Evolutionary conservation across 495 filamentous ascomycete species (phyloP), one percentile per base, ranked within the genome.

Genomic region (Xylaria palmicola): DNA sequence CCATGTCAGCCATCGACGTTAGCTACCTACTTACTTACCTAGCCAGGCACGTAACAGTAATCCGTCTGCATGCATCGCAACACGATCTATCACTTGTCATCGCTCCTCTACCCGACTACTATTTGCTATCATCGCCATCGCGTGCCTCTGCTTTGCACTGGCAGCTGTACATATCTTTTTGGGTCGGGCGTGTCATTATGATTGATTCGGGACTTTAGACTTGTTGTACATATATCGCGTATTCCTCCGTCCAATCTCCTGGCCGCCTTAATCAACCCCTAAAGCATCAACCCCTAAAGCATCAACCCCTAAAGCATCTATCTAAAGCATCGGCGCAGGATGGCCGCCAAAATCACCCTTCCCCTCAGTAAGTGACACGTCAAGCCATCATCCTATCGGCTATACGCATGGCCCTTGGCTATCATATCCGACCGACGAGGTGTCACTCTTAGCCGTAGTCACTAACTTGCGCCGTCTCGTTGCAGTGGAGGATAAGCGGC

Each of bases 401-500:
- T n/a, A n/a, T n/a, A n/a, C n/a, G n/a, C n/a, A n/a, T n/a, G n/a
- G n/a, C n/a, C n/a, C n/a, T n/a, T 7, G 29, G 43, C 19, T 32
- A 26, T 19, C 24, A 5, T 17, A 17, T 41, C 24, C 12, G 20
- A 0, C 13, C 1, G 1, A 8, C 10, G n/a, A 20, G 8, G 39
- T 22, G 4, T 2, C 12, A 36, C 44, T 13, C 36, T 40, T 34
- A 15, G n/a, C 10, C 19, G 40, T n/a, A 39, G 8, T 5, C 10
- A 55, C 50, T 61, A 24, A 61, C 30, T 48, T 26, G 20, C n/a
- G n/a, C n/a, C n/a, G n/a, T 39, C 0, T 22, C 6, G 4, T 20
- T 44, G n/a, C n/a, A 61, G 59, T 73, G 71, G 75, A 78, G 20
- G 73, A 76, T 22, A 76, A 74, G 55, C 69, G 67, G 19, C 63